These are phyloP conservation scores for Miscanthus lutarioriparius DNA, from an alignment of 176 grass and related monocot species.

Conservation along the genomic window DNA sequence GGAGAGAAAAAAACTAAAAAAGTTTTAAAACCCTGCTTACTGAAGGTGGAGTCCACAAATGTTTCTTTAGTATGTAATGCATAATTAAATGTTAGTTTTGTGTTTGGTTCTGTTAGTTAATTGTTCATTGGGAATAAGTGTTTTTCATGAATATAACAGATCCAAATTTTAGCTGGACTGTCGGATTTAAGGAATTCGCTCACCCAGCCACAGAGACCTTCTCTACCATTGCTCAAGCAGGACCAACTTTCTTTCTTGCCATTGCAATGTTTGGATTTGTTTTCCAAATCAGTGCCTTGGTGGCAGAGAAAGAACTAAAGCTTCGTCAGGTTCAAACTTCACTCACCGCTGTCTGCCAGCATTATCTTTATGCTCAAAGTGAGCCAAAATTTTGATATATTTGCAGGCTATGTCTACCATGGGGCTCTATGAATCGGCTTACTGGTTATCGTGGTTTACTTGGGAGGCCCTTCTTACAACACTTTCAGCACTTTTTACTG, in stretches of 20 bases:
- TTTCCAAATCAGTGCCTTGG: conserved; percentile 91
- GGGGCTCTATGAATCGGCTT: conserved; percentile 92
- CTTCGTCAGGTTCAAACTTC: conserved; percentile 71
- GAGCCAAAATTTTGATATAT: conserved; percentile 22
- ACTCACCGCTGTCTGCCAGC: neutral
- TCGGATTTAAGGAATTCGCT: conserved; percentile 94
- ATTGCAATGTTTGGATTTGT: conserved; percentile 99
- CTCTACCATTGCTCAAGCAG: conserved; percentile 77
- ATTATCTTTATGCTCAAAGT: conserved; percentile 27
- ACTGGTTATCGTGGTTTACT: conserved; percentile 96
- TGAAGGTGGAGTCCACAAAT: neutral
- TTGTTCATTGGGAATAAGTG: neutral
- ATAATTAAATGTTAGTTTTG: conserved; percentile 18
- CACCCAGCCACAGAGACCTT: conserved; percentile 92
- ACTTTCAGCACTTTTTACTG: conserved; percentile 77
- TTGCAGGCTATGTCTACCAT: conserved; percentile 92
- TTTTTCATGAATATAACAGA: conserved; percentile 54
- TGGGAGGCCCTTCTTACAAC: conserved; percentile 93
- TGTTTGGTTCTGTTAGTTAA: conserved; percentile 20
- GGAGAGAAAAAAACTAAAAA: neutral
- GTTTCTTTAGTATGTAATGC: neutral
- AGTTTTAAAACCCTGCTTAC: neutral
- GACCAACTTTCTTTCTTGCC: conserved; percentile 92
- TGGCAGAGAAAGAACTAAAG: conserved; percentile 93
- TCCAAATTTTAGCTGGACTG: conserved; percentile 81